Base-by-base conservation (phyloP, 1,284 basidiomycete genomes). In the Sporisorium scitamineum region DNA sequence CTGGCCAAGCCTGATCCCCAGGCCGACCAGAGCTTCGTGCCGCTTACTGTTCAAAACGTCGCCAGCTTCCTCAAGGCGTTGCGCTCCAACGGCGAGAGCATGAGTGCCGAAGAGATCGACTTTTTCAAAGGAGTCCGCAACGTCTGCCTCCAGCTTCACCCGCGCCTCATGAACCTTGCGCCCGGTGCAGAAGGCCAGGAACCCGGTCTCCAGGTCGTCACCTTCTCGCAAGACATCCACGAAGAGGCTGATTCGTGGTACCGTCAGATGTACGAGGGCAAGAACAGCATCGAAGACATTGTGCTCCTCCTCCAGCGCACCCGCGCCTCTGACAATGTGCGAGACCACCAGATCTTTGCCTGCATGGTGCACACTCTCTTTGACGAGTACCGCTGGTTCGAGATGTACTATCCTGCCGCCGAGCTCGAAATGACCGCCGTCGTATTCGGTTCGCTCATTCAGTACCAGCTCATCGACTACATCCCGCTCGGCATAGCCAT, bases 321-420 rank as follows among this genome's bases (percentile, higher is more conserved):
- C 88, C 94, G 95, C 84, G 90, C 90, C 60, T 97, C 95, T 26
- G 89, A 90, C 29, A 94, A 93, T 80, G 86, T 91, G 42, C 91
- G 92, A 72, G 95, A 98, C 80, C 94, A 95, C 85, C 94, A 99
- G 87, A 91, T 97, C 67, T 97, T 99, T 85, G 97, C 95, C 14
- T 98, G 95, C 89, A 96, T 97, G 90, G 91, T 99, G 56, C 95
- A 98, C 88, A 97, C 97, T 87, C 90, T 99, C 59, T 99, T 99
- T 87, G 97, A 99, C 90, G 97, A 99, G 88, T 97, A 97, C 90
- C 95, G 95, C 84, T 99, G 97, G 89, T 97, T 99, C 90, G 94
- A 97, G 85, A 93, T 93, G 72, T 81, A 84, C 56, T 96, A 99
- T 84, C 97, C 97, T 16, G 89, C 93, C 31, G 93, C 94, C 71